phyloP scores from a whole-genome alignment of 2,329 filamentous ascomycete species.

The Pestalotiopsis sp. region DNA sequence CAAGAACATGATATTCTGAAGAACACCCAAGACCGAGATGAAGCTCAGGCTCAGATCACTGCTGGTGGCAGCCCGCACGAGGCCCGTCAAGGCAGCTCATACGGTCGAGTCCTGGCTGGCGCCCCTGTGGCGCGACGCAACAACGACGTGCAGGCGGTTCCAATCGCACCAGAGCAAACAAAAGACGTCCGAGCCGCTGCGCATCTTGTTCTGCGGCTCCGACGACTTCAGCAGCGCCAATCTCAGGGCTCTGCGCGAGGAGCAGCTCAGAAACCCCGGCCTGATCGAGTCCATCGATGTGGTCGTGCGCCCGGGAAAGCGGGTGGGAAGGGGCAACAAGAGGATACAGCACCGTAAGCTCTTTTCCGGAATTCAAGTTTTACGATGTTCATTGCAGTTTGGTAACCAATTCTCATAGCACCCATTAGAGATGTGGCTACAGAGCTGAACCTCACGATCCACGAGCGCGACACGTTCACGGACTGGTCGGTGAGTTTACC shows the following conservation, averaged over 20 bases:
- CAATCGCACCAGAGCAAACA: neutral
- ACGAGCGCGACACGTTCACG: slow-evolving; percentile 81
- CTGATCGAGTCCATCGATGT: slow-evolving; percentile 82
- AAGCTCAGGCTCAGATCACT: neutral
- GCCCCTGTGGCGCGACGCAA: neutral
- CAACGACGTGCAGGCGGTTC: neutral
- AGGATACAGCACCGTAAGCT: slow-evolving; percentile 63
- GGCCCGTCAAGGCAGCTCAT: neutral
- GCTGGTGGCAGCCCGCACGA: neutral
- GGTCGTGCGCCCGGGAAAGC: slow-evolving; percentile 78
- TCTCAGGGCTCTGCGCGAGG: slow-evolving; percentile 67
- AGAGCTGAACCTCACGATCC: slow-evolving; percentile 65
- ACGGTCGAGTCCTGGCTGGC: neutral
- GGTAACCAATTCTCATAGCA: slow-evolving; percentile 49
- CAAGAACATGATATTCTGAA: neutral
- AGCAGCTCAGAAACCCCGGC: slow-evolving; percentile 53
- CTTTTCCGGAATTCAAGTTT: neutral
- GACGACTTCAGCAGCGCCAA: slow-evolving; percentile 87
- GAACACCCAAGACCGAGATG: neutral
- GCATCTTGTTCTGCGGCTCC: slow-evolving; percentile 92
- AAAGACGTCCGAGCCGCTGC: slow-evolving; percentile 62
- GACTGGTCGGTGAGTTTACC: slow-evolving; percentile 68
- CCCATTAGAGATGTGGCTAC: slow-evolving; percentile 72
- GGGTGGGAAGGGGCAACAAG: slow-evolving; percentile 75
- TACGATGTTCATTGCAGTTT: neutral